These are phyloP conservation scores for Spergularia bocconei DNA, from an alignment of 148 eudicot genomes.

Conservation along the genomic window DNA sequence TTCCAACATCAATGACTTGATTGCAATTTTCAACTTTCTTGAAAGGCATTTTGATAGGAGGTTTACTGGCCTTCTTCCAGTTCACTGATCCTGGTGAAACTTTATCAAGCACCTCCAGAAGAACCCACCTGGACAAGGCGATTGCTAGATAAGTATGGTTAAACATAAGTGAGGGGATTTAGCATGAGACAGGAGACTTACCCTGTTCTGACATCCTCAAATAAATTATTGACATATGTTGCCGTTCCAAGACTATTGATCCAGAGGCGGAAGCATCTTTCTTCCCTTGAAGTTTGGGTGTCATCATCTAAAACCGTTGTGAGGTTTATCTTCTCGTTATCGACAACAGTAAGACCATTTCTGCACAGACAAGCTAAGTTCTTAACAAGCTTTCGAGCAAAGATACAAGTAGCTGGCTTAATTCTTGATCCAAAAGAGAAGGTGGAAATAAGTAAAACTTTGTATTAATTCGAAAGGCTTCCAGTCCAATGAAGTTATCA, in stretches of 20 bases:
- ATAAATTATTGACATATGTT: conserved; percentile 74
- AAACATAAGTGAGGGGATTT: background rate
- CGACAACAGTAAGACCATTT: conserved; percentile 61
- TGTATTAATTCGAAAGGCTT: background rate
- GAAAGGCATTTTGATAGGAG: conserved; percentile 87
- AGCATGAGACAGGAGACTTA: conserved; percentile 28
- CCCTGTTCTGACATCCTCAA: conserved; percentile 85
- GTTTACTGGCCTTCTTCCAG: conserved; percentile 70
- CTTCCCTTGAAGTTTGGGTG: conserved; percentile 78
- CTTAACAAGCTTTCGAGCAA: background rate
- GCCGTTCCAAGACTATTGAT: conserved; percentile 84
- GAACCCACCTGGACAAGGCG: conserved; percentile 52
- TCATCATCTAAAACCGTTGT: conserved; percentile 72
- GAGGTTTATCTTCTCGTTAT: conserved; percentile 53
- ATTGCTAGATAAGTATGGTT: conserved; percentile 6
- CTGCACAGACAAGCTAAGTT: conserved; percentile 35
- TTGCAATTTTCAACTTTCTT: conserved; percentile 87
- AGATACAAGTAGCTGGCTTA: background rate
- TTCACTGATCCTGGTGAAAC: conserved; percentile 71
- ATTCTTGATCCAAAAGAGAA: background rate
- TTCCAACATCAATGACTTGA: conserved; percentile 72
- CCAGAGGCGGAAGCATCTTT: conserved; percentile 92
- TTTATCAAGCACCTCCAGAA: conserved; percentile 77
- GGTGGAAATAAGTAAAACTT: background rate
- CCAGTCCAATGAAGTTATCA: background rate